Conservation (phyloP, 495 filamentous ascomycete species). For the Penicillium alfredii region DNA sequence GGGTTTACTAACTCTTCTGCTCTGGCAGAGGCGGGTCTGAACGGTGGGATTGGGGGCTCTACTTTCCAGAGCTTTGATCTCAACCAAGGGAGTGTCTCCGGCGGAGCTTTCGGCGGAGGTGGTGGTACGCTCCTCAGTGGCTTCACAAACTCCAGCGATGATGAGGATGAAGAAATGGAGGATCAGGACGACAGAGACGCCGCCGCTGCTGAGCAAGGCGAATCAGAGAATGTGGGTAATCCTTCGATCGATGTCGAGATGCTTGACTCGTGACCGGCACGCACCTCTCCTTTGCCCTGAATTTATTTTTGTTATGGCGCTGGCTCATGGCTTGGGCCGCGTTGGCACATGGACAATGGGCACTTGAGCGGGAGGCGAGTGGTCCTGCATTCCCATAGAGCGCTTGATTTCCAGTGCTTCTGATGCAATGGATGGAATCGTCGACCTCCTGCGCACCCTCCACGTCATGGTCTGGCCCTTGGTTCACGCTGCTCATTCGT, state of each 20-base stretch:
- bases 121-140: constrained; percentile 73
- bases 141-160: constrained; percentile 93
- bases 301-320: too few relatives aligned
- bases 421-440: too few relatives aligned
- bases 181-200: constrained; percentile 64
- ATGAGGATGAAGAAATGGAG: constrained; percentile 93
- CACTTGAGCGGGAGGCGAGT: too few relatives aligned
- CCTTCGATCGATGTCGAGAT: constrained; percentile 53
- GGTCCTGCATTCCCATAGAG: too few relatives aligned
- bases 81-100: constrained; percentile 56
- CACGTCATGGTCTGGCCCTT: too few relatives aligned
- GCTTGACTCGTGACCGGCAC: constrained; percentile 36
- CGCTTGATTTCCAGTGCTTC: too few relatives aligned
- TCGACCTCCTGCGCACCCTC: too few relatives aligned
- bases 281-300: constrained; percentile 5
- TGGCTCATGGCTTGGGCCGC: too few relatives aligned
- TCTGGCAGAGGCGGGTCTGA: constrained; percentile 70
- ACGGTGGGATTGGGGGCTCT: constrained; percentile 45
- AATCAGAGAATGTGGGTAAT: constrained; percentile 63
- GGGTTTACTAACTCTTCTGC: constrained; percentile 59
- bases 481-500: too few relatives aligned
- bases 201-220: constrained; percentile 31
- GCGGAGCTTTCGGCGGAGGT: constrained; percentile 58
- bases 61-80: constrained; percentile 74
- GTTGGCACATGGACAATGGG: too few relatives aligned